Conservation (phyloP, 1,139 yeast genomes). For the Debaryomyces subglobosus region DNA sequence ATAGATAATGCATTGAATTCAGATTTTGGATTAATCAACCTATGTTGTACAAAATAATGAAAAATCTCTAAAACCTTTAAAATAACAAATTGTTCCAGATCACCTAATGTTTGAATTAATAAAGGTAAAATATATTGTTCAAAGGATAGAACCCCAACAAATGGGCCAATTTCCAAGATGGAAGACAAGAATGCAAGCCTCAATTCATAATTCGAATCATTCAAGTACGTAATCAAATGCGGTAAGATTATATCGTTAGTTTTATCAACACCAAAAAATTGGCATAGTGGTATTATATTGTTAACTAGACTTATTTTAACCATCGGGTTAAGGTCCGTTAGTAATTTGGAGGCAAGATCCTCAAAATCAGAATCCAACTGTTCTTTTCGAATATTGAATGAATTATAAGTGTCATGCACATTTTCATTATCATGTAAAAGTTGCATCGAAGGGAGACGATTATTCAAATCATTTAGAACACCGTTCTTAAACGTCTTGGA, state of each 20-base stretch:
- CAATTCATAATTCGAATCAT: slow-evolving; percentile 72
- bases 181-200: slow-evolving; percentile 73
- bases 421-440: slow-evolving; percentile 11
- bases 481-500: slow-evolving; percentile 56
- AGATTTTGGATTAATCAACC: slow-evolving; percentile 38
- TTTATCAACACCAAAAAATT: slow-evolving; percentile 82
- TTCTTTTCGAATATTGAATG: slow-evolving; percentile 29
- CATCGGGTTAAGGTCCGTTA: slow-evolving; percentile 68
- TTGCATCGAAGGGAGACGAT: slow-evolving; percentile 11
- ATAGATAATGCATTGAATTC: slow-evolving; percentile 47
- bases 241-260: slow-evolving; percentile 88
- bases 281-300: slow-evolving; percentile 74
- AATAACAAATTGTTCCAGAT: slow-evolving; percentile 81
- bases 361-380: slow-evolving; percentile 55
- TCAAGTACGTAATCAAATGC: slow-evolving; percentile 87
- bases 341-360: slow-evolving; percentile 59
- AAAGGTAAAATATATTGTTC: slow-evolving; percentile 90
- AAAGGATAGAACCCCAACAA: slow-evolving; percentile 77
- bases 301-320: slow-evolving; percentile 73
- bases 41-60: slow-evolving; percentile 32
- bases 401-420: slow-evolving; percentile 14
- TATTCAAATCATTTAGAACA: slow-evolving; percentile 16
- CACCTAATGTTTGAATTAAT: slow-evolving; percentile 77
- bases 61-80: slow-evolving; percentile 74
- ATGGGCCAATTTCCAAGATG: slow-evolving; percentile 78